These are phyloP conservation scores for Lecanicillium sp. DNA, from an alignment of 2,329 filamentous ascomycete species.

Conservation along the genomic window DNA sequence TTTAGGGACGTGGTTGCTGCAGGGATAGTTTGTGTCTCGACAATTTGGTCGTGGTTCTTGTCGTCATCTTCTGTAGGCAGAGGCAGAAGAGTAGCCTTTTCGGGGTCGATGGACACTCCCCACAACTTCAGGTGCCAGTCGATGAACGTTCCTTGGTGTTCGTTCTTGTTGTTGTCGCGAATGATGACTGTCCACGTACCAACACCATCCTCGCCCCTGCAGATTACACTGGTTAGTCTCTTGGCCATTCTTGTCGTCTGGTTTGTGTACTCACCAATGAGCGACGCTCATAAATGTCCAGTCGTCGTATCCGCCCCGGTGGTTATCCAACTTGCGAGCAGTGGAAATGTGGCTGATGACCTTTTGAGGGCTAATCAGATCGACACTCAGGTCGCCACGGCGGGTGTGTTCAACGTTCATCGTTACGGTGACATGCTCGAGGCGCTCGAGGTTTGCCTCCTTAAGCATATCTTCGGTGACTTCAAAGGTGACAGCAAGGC, in stretches of 20 bases:
- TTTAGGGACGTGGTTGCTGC: constrained; percentile 35
- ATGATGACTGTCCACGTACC: constrained; percentile 89
- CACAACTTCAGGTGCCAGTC: constrained; percentile 95
- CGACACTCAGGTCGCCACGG: constrained; percentile 86
- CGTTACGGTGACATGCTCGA: constrained; percentile 94
- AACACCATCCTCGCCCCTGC: constrained; percentile 76
- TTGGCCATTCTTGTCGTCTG: too few relatives aligned
- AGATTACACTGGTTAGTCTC: constrained; percentile 24
- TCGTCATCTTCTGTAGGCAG: constrained; percentile 80
- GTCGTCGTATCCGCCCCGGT: constrained; percentile 67
- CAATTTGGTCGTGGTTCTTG: constrained; percentile 64
- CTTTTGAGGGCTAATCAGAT: constrained; percentile 76
- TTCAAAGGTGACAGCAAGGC: constrained; percentile 71
- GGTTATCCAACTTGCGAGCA: constrained; percentile 61
- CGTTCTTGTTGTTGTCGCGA: constrained; percentile 75
- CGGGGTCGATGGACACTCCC: constrained; percentile 77
- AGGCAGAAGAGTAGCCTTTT: constrained; percentile 66
- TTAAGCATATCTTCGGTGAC: constrained; percentile 76
- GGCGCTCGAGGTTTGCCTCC: constrained; percentile 70
- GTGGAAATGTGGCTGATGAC: constrained; percentile 79
- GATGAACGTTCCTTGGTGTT: constrained; percentile 66
- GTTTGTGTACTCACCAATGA: constrained; percentile 76
- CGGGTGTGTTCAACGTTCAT: constrained; percentile 91
- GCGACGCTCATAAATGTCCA: constrained; percentile 99
- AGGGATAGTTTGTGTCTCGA: constrained; percentile 38